Conservation (phyloP, 1,139 yeast species). For the Saccharomyces hybrid region DNA sequence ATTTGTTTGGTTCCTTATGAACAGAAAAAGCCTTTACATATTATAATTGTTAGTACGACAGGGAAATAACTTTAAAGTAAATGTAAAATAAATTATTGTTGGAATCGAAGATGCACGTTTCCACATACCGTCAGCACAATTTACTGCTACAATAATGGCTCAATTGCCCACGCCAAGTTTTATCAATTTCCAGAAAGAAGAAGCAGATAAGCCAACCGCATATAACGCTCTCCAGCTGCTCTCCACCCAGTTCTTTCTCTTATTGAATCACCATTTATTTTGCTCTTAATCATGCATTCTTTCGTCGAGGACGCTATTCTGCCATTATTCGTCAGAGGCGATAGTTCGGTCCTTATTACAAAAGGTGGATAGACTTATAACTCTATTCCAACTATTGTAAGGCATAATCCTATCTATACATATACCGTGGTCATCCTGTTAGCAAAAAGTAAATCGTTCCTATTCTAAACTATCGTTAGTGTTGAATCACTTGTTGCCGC, state of each 20-base stretch:
- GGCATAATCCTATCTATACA: not conserved
- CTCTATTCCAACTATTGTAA: not conserved
- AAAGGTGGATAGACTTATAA: not conserved
- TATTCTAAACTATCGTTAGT: not conserved
- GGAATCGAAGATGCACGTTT: not conserved
- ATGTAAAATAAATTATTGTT: not conserved
- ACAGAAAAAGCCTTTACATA: not conserved
- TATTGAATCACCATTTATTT: not conserved
- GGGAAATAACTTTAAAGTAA: not conserved
- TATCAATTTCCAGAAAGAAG: not conserved
- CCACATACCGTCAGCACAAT: not conserved
- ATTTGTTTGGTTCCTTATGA: not conserved
- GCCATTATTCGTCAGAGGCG: not conserved
- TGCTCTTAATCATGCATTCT: not conserved
- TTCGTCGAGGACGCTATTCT: constrained; percentile 1
- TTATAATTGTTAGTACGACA: not conserved
- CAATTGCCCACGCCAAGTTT: not conserved
- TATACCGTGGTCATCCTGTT: not conserved
- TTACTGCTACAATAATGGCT: not conserved
- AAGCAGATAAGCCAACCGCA: not conserved
- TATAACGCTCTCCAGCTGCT: not conserved
- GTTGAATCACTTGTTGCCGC: not conserved
- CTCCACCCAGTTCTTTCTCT: not conserved
- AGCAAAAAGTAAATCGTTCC: not conserved
- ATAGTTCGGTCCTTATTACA: not conserved